A percentile compares a stretch with the other conserved stretches of the same genome.
Conservation (phyloP, 345 rosid genomes). For the Draba incana region DNA sequence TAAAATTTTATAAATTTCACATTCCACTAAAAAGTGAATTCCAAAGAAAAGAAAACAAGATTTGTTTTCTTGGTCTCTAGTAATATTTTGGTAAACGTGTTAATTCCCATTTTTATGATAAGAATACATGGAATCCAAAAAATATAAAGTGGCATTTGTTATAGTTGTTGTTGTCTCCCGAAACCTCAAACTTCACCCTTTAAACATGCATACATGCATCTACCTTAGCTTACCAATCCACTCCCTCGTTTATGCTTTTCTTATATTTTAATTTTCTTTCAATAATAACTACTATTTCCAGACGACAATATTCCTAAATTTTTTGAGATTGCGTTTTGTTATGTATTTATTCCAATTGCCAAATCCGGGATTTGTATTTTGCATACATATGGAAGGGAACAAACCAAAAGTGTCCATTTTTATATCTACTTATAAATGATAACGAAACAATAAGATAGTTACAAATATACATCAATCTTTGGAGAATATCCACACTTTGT, state of each 20-base stretch:
- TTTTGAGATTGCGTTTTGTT: slow-evolving; percentile 28
- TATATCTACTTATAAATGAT: background rate
- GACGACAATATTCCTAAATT: slow-evolving; percentile 38
- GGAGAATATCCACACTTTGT: background rate
- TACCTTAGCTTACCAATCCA: slow-evolving; percentile 28
- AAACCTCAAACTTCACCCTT: slow-evolving; percentile 41
- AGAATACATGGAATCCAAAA: slow-evolving; percentile 6
- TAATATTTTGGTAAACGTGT: slow-evolving; percentile 35
- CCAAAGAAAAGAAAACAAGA: slow-evolving; percentile 9
- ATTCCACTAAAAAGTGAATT: slow-evolving; percentile 37
- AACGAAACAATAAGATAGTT: background rate
- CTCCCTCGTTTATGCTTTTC: slow-evolving; percentile 10
- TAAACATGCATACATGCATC: slow-evolving; percentile 42
- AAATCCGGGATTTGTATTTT: slow-evolving; percentile 42
- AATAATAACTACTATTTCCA: background rate
- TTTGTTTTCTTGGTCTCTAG: slow-evolving; percentile 21
- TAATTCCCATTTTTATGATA: slow-evolving; percentile 28
- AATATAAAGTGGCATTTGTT: slow-evolving; percentile 29
- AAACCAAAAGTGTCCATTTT: slow-evolving; percentile 18
- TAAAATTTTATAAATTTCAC: slow-evolving; percentile 36
- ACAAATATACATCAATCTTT: background rate
- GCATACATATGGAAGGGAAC: slow-evolving; percentile 22
- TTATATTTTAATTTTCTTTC: background rate
- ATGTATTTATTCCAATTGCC: slow-evolving; percentile 26
- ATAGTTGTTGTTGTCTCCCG: slow-evolving; percentile 30